Evolutionary conservation across 2,329 filamentous ascomycete species (phyloP).

Genomic region (Lecanicillium sp.): DNA sequence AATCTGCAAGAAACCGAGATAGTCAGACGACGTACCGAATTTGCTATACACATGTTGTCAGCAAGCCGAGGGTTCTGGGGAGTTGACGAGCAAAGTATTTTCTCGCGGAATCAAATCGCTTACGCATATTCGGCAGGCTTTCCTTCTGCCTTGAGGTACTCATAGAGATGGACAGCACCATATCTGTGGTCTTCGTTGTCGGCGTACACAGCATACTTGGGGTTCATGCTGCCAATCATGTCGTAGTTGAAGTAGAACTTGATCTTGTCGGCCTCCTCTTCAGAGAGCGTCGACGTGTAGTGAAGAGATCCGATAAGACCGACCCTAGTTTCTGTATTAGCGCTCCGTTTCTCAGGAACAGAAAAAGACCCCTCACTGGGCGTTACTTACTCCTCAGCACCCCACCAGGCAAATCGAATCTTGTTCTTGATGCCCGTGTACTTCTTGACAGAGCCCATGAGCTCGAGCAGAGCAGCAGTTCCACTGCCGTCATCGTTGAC

Average conservation of each 20-base stretch:
- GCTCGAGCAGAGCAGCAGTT: constrained; percentile 28
- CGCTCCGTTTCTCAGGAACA: too few relatives aligned
- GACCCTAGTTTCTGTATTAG: constrained; percentile 17
- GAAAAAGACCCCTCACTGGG: too few relatives aligned
- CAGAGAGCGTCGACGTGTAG: constrained; percentile 27
- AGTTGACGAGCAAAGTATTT: too few relatives aligned
- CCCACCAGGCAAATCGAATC: constrained; percentile 35
- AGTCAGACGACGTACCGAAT: constrained; percentile 31
- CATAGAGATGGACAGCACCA: constrained; percentile 24
- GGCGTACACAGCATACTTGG: constrained; percentile 30
- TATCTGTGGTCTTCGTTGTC: constrained; percentile 28
- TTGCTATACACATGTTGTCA: constrained; percentile 6
- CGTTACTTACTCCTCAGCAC: constrained; percentile 28
- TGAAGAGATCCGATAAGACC: constrained; percentile 35
- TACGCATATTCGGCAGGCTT: constrained; percentile 23
- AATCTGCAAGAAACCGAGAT: constrained; percentile 29
- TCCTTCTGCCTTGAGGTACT: constrained; percentile 27
- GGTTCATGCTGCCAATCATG: constrained; percentile 50
- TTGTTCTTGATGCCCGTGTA: constrained; percentile 32
- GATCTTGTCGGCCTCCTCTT: constrained; percentile 42
- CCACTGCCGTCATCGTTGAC: constrained; percentile 34
- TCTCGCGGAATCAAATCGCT: too few relatives aligned
- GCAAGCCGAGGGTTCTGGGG: neutral
- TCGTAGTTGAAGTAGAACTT: constrained; percentile 63
- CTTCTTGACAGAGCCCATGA: constrained; percentile 26